These are phyloP conservation scores for Litchi chinensis DNA, from an alignment of 345 rosid species.

Conservation along the genomic window DNA sequence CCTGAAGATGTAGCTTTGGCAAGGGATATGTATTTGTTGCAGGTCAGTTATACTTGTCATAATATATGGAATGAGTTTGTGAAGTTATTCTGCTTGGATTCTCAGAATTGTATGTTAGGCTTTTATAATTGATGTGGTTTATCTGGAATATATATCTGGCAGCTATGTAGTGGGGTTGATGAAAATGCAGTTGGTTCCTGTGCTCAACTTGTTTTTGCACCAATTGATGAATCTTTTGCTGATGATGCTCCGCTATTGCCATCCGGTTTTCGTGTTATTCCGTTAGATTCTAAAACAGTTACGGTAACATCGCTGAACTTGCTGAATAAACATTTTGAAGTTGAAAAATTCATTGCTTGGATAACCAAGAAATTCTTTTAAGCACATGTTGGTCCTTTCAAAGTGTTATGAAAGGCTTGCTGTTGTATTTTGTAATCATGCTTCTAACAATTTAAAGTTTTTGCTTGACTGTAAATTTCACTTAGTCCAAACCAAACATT, in stretches of 20 bases:
- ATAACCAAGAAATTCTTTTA: background rate
- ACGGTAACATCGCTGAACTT: conserved; percentile 26
- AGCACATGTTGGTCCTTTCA: background rate
- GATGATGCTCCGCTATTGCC: conserved; percentile 94
- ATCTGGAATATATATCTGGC: conserved; percentile 18
- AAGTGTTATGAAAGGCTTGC: background rate
- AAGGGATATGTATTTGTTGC: conserved; percentile 89
- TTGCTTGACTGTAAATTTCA: too few species aligned
- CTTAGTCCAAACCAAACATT: too few species aligned
- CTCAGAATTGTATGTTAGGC: background rate
- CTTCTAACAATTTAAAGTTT: too few species aligned
- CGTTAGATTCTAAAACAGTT: conserved; percentile 79
- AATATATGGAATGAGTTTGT: background rate
- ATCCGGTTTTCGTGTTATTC: conserved; percentile 92
- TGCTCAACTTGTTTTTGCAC: conserved; percentile 97
- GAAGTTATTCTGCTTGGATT: background rate
- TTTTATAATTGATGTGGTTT: conserved; percentile 8
- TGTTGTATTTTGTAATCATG: background rate
- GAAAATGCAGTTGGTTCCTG: conserved; percentile 88
- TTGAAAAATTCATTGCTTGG: background rate
- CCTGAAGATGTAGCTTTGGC: conserved; percentile 87
- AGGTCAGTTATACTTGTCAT: conserved; percentile 44
- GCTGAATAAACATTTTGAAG: background rate
- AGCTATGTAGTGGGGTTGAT: conserved; percentile 90
- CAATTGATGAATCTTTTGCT: conserved; percentile 95